These are phyloP conservation scores for Endoconidiophora polonica DNA, from an alignment of 2,329 filamentous ascomycete species.

Conservation along the genomic window DNA sequence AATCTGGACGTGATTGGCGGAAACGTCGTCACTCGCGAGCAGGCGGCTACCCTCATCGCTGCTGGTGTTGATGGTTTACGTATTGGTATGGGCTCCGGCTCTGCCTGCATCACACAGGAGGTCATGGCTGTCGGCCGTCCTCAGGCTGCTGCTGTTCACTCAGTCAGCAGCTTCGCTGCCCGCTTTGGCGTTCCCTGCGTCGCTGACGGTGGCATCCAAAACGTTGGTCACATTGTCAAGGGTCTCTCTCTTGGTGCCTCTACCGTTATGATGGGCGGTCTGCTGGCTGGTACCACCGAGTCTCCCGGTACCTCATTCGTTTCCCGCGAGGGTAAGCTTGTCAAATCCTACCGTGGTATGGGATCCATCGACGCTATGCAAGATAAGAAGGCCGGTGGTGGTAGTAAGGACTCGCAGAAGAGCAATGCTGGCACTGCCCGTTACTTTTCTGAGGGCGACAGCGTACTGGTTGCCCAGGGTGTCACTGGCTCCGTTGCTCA, in stretches of 20 bases:
- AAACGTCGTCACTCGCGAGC: conserved; percentile 95
- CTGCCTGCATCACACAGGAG: conserved; percentile 97
- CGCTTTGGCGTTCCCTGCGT: conserved; percentile 95
- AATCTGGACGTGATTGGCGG: conserved; percentile 87
- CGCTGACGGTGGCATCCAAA: conserved; percentile 93
- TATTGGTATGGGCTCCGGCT: conserved; percentile 97
- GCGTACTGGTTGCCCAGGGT: conserved; percentile 88
- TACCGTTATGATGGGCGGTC: conserved; percentile 98
- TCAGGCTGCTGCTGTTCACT: conserved; percentile 84
- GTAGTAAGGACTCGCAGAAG: conserved; percentile 54
- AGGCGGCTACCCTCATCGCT: conserved; percentile 80
- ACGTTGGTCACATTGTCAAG: conserved; percentile 98
- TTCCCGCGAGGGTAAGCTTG: conserved; percentile 87
- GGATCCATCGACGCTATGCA: conserved; percentile 98
- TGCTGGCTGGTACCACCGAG: conserved; percentile 91
- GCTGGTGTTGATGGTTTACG: conserved; percentile 91
- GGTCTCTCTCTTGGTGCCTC: conserved; percentile 85
- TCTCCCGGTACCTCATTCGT: conserved; percentile 95
- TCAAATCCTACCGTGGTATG: conserved; percentile 99
- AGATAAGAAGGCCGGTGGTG: conserved; percentile 82
- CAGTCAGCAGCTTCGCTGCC: conserved; percentile 74
- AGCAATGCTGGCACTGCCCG: conserved; percentile 91
- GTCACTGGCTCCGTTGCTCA: conserved; percentile 76
- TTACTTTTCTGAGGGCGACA: conserved; percentile 96
- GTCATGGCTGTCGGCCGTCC: conserved; percentile 98